Base-by-base conservation (phyloP, 2,329 filamentous ascomycete genomes). In the Zymoseptoria pseudotritici region DNA sequence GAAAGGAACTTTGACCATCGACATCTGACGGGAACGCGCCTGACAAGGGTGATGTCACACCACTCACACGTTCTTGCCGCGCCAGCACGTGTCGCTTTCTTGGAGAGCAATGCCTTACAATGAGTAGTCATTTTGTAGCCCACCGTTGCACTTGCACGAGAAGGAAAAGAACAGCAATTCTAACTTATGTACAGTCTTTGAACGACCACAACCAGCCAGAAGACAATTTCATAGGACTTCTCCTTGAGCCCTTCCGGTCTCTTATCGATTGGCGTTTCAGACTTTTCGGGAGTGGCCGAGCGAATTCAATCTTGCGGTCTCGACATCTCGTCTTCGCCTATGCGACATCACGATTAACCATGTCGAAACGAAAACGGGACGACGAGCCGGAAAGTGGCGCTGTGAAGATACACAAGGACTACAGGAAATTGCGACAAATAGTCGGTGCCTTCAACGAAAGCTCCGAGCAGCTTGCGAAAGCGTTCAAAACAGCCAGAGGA, bases 401-500 rank as follows among this genome's bases (percentile, higher is more conserved):
- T 75, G 71, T 59, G 73, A 54, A 57, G 36, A 53, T 29, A 36
- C 54, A 59, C 26, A 59, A 62, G 19, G 55, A 66, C 31, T 61
- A 62, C 26, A 60, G 65, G 17, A 56, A 60, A 50, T 63, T 65
- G 42, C 62, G 65, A 19, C 63, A 63, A 36, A 64, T 67, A 53
- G 59, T 63, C 55, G 61, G 57, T 29, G 58, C 63, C 20, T 64
- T 67, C 55, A 26, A 62, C 31, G 76, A 80, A 53, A 79, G 80
- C 67, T 79, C 81, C 64, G 84, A 83, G 69, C 80, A 85, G 42
- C 78, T 93, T 8, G 81, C 81, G 62, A 82, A 84, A 60, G 87
- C 86, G 0, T 79, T 93, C 61, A 91, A 91, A 73, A 78, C 81
- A 10, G 87, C 86, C 59, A 90, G 89, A 71, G 86, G 86, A 53